Conservation (phyloP, 768 basidiomycete genomes). For the Polyporus arcularius region DNA sequence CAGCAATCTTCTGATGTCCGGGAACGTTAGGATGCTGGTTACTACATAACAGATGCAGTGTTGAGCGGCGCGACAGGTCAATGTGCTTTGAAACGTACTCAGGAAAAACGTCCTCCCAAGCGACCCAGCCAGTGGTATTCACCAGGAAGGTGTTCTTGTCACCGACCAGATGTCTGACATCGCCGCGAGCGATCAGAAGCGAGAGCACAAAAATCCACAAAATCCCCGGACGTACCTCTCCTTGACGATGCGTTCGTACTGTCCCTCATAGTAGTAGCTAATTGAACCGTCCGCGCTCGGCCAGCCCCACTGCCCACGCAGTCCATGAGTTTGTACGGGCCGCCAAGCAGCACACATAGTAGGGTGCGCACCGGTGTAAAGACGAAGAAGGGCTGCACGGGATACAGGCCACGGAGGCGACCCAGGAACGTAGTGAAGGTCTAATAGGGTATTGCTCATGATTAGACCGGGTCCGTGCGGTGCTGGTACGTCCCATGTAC, state of each 20-base stretch:
- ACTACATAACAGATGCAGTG: conserved; percentile 21
- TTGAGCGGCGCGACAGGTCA: no score
- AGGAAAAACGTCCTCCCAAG: conserved; percentile 50
- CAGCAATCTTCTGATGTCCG: conserved; percentile 51
- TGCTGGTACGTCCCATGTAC: neutral
- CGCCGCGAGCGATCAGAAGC: neutral
- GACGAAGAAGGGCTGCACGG: conserved; percentile 49
- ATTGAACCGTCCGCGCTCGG: conserved; percentile 48
- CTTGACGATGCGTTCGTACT: conserved; percentile 49
- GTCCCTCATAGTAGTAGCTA: conserved; percentile 47
- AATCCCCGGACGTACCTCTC: conserved; percentile 29
- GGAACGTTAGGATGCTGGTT: conserved; percentile 51
- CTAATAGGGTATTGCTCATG: conserved; percentile 24
- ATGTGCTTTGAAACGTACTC: conserved; percentile 29
- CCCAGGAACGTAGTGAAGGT: conserved; percentile 50
- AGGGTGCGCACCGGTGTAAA: conserved; percentile 49
- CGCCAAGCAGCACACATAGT: neutral
- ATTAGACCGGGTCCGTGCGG: neutral
- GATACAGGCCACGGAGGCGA: conserved; percentile 46
- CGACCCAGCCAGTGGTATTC: conserved; percentile 58
- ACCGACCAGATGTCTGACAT: conserved; percentile 31
- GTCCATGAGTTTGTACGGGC: neutral
- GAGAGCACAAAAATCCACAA: neutral
- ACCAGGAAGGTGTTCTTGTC: conserved; percentile 54
- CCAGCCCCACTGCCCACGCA: conserved; percentile 51